Percentiles rank a stretch among this genome's conserved stretches.
phyloP scores from a whole-genome alignment of 306 rosid genomes.

The Fragaria ananassa region DNA sequence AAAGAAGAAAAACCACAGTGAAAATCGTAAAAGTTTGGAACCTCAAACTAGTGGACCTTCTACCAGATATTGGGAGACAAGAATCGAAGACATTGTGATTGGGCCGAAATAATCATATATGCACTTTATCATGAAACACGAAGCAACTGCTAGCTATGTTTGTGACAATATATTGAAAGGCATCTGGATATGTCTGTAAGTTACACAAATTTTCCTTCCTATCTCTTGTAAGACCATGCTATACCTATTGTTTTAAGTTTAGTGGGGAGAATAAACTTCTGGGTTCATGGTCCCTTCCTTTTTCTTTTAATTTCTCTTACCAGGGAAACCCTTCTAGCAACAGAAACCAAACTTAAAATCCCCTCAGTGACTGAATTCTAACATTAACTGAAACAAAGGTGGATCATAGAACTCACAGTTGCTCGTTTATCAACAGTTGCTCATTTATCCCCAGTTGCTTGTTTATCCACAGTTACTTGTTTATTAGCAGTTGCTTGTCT shows the following conservation, averaged over 20 bases:
- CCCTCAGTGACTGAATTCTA: neutral
- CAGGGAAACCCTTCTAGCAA: neutral
- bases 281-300: neutral
- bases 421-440: conserved; percentile 14
- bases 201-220: neutral
- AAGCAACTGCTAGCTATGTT: neutral
- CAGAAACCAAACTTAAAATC: neutral
- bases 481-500: neutral
- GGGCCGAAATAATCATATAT: neutral
- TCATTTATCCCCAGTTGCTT: neutral
- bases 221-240: neutral
- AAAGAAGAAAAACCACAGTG: neutral
- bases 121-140: neutral
- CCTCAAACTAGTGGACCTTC: neutral
- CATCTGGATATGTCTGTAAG: neutral
- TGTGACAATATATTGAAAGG: neutral
- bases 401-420: conserved; percentile 32
- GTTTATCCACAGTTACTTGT: neutral
- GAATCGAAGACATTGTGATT: neutral
- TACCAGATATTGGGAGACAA: neutral
- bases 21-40: neutral
- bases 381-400: neutral
- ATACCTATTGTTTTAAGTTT: neutral
- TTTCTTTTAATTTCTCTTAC: neutral
- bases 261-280: neutral